Conservation (phyloP, 1,284 basidiomycete genomes). For the Tilletia walkeri region DNA sequence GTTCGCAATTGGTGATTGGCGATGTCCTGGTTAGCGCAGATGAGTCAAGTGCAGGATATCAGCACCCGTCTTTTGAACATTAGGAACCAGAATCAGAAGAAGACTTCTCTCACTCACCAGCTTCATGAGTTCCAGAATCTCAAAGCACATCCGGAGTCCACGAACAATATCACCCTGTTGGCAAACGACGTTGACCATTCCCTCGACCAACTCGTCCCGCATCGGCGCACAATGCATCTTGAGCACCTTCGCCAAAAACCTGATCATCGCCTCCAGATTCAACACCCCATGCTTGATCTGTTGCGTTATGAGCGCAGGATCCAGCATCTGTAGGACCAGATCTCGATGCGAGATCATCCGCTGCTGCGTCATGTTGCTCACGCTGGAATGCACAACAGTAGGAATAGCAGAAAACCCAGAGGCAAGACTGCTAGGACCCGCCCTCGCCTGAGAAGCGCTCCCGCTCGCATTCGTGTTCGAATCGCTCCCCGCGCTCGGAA, state of each 20-base stretch:
- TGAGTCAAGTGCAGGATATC: not conserved
- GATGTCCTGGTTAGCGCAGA: slow-evolving; percentile 68
- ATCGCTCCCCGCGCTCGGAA: not conserved
- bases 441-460: not conserved
- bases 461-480: not conserved
- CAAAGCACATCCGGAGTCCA: slow-evolving; percentile 79
- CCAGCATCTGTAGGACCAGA: slow-evolving; percentile 59
- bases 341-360: slow-evolving; percentile 37
- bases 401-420: not conserved
- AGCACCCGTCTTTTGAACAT: not conserved
- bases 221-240: slow-evolving; percentile 91
- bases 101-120: slow-evolving; percentile 63
- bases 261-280: slow-evolving; percentile 76
- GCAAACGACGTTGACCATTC: slow-evolving; percentile 65
- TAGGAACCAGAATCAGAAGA: not conserved
- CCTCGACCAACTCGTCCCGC: slow-evolving; percentile 78
- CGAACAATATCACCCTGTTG: slow-evolving; percentile 62
- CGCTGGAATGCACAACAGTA: not conserved
- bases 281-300: slow-evolving; percentile 76
- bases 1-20: slow-evolving; percentile 91
- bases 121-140: slow-evolving; percentile 92
- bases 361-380: not conserved
- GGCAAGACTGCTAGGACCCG: not conserved
- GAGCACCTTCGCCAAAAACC: slow-evolving; percentile 74
- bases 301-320: slow-evolving; percentile 69